phyloP scores from a whole-genome alignment of 768 basidiomycete genomes.

The Pleurotus eryngii region DNA sequence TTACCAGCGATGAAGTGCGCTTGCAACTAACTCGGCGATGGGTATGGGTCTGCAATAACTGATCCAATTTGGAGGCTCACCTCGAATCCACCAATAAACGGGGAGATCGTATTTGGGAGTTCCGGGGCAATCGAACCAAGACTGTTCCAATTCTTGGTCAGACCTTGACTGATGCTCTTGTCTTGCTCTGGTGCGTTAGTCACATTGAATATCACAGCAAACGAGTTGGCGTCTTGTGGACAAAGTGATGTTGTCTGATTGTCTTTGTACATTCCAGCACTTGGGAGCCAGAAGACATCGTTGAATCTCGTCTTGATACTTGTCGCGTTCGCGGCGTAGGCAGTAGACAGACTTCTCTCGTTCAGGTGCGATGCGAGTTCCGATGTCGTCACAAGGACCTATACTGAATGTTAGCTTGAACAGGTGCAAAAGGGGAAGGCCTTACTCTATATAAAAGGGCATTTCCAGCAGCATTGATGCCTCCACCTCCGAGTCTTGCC shows the following conservation, averaged over 20 bases:
- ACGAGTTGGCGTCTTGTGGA: conserved; percentile 58
- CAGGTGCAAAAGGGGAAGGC: too few relatives aligned
- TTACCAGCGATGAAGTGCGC: conserved; percentile 56
- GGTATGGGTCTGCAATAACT: background rate
- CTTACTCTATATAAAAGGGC: conserved; percentile 47
- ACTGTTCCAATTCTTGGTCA: conserved; percentile 50
- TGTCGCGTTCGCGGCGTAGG: conserved; percentile 44
- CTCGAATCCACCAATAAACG: conserved; percentile 58
- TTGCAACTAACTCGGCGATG: conserved; percentile 36
- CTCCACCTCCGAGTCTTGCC: conserved; percentile 54
- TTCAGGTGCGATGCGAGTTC: conserved; percentile 41
- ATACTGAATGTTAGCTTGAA: background rate
- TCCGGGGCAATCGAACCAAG: conserved; percentile 53
- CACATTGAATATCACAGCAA: conserved; percentile 51
- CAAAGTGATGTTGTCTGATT: conserved; percentile 49
- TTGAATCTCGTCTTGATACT: conserved; percentile 48
- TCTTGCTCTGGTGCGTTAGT: conserved; percentile 38
- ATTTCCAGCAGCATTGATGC: conserved; percentile 55
- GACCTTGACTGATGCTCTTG: conserved; percentile 40
- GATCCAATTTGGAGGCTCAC: conserved; percentile 22
- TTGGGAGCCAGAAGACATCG: conserved; percentile 47
- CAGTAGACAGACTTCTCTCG: conserved; percentile 26
- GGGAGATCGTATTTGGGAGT: conserved; percentile 55
- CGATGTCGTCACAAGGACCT: conserved; percentile 48
- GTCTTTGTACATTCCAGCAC: conserved; percentile 49